Conservation (phyloP, 306 rosid species). For the Delonix regia region DNA sequence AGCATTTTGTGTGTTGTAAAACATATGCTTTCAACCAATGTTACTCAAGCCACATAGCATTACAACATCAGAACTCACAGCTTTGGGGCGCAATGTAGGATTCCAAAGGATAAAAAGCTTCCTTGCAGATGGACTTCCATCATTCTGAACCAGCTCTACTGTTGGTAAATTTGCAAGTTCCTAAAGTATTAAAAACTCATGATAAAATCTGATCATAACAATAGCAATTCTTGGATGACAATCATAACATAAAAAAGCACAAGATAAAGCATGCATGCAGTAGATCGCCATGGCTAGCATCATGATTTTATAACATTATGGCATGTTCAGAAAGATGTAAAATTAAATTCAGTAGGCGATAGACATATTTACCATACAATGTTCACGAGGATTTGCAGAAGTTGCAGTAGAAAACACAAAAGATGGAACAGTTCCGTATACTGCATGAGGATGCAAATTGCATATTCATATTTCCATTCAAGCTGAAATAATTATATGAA, state of each 20-base stretch:
- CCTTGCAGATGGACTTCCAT: slow-evolving; percentile 94
- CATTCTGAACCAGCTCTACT: slow-evolving; percentile 79
- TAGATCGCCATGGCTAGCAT: slow-evolving; percentile 16
- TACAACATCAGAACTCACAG: slow-evolving; percentile 46
- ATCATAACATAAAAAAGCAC: slow-evolving; percentile 17
- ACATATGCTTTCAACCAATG: slow-evolving; percentile 17
- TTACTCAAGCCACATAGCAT: slow-evolving; percentile 13
- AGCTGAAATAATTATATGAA: slow-evolving; percentile 31
- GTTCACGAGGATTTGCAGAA: slow-evolving; percentile 86
- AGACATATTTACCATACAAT: slow-evolving; percentile 74
- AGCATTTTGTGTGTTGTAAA: slow-evolving; percentile 29
- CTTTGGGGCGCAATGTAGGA: slow-evolving; percentile 50
- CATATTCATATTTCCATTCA: slow-evolving; percentile 18
- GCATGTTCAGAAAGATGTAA: slow-evolving; percentile 11
- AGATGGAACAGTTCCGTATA: slow-evolving; percentile 88
- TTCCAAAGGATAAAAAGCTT: slow-evolving; percentile 93
- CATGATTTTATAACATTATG: slow-evolving; percentile 5
- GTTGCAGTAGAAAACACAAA: slow-evolving; percentile 93
- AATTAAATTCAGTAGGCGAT: slow-evolving; percentile 19
- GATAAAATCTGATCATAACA: slow-evolving; percentile 14
- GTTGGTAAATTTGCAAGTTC: slow-evolving; percentile 83
- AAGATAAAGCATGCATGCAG: not conserved
- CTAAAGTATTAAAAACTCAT: slow-evolving; percentile 47
- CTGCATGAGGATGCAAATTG: slow-evolving; percentile 59
- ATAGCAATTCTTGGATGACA: slow-evolving; percentile 14